Base-by-base conservation (phyloP, 768 basidiomycete genomes). In the Russula brevipes region DNA sequence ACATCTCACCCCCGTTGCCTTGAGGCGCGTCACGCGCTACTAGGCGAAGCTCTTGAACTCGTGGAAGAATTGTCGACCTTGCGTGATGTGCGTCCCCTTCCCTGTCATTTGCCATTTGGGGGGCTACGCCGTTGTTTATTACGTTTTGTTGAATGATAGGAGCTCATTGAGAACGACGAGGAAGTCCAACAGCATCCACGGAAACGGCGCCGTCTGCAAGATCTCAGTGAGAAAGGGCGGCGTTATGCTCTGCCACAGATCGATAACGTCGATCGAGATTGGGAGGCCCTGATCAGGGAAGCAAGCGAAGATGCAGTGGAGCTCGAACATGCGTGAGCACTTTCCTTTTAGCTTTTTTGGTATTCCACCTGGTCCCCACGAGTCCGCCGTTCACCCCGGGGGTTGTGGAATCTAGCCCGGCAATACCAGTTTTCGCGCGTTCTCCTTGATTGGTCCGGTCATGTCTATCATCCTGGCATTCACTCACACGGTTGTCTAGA, bases 1-100 rank as follows among this genome's bases (percentile, higher is more conserved):
- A 63, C 62, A 35, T 67, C 57, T 53, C 69, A 72, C 57, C 68
- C 74, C 8, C 76, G 78, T 49, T 80, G 80, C 63, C 79, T 75
- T 42, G 73, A 77, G 39, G 76, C 82, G 8, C 70, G 87, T 24
- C 66, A 76, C 44, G 78, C 76, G 53, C 77, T 91, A 75, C 72
- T 92, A 10, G 76, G 79, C 49, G 87, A 90, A 71, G 82, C 87
- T 3, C 71, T 78, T 54, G 70, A 73, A 30, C 76, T 94, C 38
- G 84, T 85, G 5, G 81, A 88, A 57, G 87, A 90, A 62, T 73
- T 94, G 33, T 82, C 82, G 66, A 77, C 82, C 49, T 72, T 92
- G 36, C 86, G 89, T 73, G 84, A 87, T 76, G 90, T 88, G 66
- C 66, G 71, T 62, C 54, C 63, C 35, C 61, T 65, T 12, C 36